Evolutionary conservation across 345 rosid species (phyloP).

Genomic region (Triadica sebifera): DNA sequence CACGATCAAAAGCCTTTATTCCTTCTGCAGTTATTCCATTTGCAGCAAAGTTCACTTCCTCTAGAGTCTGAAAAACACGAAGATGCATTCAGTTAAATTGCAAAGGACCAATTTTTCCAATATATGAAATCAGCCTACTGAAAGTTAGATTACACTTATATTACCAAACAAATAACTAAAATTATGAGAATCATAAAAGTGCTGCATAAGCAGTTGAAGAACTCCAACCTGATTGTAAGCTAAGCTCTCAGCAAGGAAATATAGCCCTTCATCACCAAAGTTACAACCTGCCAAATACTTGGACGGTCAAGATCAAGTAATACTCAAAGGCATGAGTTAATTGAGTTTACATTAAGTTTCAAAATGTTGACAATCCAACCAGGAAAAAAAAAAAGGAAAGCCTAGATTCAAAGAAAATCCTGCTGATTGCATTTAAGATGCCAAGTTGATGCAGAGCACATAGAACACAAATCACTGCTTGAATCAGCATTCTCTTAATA

Average conservation of each 20-base stretch:
- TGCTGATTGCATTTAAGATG: slow-evolving; percentile 9
- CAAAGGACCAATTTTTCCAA: background rate
- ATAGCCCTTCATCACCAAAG: slow-evolving; percentile 91
- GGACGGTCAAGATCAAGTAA: slow-evolving; percentile 22
- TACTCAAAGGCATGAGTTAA: background rate
- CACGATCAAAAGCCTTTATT: slow-evolving; percentile 74
- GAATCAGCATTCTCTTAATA: background rate
- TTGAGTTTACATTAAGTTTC: background rate
- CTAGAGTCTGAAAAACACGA: slow-evolving; percentile 53
- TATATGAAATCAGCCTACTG: background rate
- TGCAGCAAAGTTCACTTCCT: slow-evolving; percentile 95
- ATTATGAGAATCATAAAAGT: background rate
- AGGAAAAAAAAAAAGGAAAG: background rate
- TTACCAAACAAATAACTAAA: background rate
- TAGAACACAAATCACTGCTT: background rate
- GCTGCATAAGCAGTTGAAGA: slow-evolving; percentile 1
- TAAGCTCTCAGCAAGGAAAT: slow-evolving; percentile 82
- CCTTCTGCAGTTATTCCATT: slow-evolving; percentile 91
- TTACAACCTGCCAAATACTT: slow-evolving; percentile 58
- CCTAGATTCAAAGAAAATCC: background rate
- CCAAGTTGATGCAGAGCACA: background rate
- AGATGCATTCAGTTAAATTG: slow-evolving; percentile 7
- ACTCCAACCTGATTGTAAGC: slow-evolving; percentile 80
- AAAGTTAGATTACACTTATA: background rate
- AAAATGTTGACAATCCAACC: background rate